Conservation (phyloP, 768 basidiomycete species). For the Auricularia cornea region DNA sequence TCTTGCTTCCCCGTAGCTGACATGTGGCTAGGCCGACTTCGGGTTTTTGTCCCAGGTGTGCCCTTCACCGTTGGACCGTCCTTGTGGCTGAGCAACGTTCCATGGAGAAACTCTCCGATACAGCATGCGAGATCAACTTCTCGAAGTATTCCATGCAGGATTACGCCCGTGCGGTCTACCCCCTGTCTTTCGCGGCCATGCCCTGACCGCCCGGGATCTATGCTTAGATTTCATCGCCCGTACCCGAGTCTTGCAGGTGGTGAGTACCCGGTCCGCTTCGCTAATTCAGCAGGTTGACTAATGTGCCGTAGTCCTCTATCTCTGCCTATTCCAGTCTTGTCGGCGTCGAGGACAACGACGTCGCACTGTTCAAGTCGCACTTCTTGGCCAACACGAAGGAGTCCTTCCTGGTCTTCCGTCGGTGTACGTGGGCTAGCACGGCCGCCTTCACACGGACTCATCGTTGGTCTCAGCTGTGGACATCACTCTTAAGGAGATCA, state of each 20-base stretch:
- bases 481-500: slow-evolving; percentile 12
- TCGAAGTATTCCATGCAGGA: slow-evolving; percentile 18
- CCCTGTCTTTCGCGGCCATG: background rate
- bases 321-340: slow-evolving; percentile 15
- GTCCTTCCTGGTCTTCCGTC: slow-evolving; percentile 11
- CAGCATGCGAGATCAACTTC: slow-evolving; percentile 21
- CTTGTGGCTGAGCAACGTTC: too few relatives aligned
- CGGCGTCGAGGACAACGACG: slow-evolving; percentile 13
- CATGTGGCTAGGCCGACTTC: slow-evolving; percentile 17
- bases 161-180: slow-evolving; percentile 2
- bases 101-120: slow-evolving; percentile 16
- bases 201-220: background rate
- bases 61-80: too few relatives aligned
- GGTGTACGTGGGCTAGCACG: slow-evolving; percentile 3
- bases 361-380: slow-evolving; percentile 11
- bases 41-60: slow-evolving; percentile 16
- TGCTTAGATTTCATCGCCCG: slow-evolving; percentile 8
- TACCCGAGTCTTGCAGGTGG: slow-evolving; percentile 14
- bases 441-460: background rate
- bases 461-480: slow-evolving; percentile 6
- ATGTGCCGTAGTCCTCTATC: slow-evolving; percentile 15
- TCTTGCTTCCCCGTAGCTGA: background rate
- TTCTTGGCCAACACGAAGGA: slow-evolving; percentile 13
- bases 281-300: background rate
- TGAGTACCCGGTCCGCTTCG: background rate